Percentiles rank a stretch among this genome's conserved stretches.
Evolutionary conservation across 2,329 filamentous ascomycete genomes (phyloP).

Genomic region (Fusarium sp.): DNA sequence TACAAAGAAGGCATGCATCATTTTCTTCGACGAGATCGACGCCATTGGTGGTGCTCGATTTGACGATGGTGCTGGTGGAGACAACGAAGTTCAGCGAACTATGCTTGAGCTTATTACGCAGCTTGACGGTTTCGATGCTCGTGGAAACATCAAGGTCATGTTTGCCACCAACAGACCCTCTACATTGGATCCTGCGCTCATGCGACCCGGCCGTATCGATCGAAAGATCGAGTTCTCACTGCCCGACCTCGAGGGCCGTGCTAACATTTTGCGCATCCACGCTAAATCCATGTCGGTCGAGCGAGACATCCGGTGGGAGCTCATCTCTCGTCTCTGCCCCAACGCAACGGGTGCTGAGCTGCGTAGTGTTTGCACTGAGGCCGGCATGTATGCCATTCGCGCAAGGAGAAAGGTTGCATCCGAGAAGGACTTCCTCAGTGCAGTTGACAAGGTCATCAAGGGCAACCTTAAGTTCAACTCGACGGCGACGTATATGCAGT

Average conservation of each 20-base stretch:
- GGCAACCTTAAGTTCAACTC: slow-evolving; percentile 99
- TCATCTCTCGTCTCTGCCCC: slow-evolving; percentile 95
- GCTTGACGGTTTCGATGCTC: slow-evolving; percentile 93
- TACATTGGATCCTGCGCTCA: slow-evolving; percentile 94
- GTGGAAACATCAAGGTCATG: slow-evolving; percentile 99
- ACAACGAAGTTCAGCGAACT: slow-evolving; percentile 97
- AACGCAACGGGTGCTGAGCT: slow-evolving; percentile 97
- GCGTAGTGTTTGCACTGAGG: slow-evolving; percentile 95
- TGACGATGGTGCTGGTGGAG: slow-evolving; percentile 94
- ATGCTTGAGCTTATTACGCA: slow-evolving; percentile 99
- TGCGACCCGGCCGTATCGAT: slow-evolving; percentile 97
- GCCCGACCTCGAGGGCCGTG: slow-evolving; percentile 94
- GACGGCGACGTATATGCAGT: slow-evolving; percentile 97
- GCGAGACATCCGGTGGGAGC: slow-evolving; percentile 97
- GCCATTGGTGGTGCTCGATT: slow-evolving; percentile 96
- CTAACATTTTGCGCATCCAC: slow-evolving; percentile 97
- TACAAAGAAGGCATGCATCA: slow-evolving; percentile 99
- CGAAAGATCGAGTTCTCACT: slow-evolving; percentile 99
- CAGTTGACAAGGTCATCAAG: slow-evolving; percentile 99
- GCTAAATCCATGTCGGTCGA: slow-evolving; percentile 99
- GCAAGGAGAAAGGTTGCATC: slow-evolving; percentile 96
- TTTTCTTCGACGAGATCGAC: slow-evolving; percentile 97
- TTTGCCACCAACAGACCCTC: slow-evolving; percentile 97
- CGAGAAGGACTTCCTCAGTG: slow-evolving; percentile 98
- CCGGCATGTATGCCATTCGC: slow-evolving; percentile 97